Evolutionary conservation across 257 asterid species (phyloP), one percentile per base, ranked within the genome.

Genomic region (Prunella vulgaris): DNA sequence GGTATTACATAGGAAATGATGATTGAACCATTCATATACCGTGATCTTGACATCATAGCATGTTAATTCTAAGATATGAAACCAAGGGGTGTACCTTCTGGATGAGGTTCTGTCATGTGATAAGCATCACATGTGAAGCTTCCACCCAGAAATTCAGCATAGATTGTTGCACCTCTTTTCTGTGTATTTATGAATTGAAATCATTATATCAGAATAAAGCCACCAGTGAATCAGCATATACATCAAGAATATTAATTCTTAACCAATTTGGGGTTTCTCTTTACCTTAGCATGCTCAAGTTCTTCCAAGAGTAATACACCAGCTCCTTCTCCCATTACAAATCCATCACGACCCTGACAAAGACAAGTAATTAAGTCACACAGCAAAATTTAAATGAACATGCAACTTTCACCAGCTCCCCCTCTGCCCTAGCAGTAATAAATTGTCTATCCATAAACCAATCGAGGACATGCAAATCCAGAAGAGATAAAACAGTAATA

Each of bases 51-150:
- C 74, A 32, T 71, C 22, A 27, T 64, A 30, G 10, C 24, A 68
- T 63, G 60, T 68, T 69, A 54, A 54, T 67, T 21, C 40, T 18
- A 70, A 66, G 74, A 49, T 70, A 35, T 28, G 60, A 70, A 75
- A 44, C 64, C 65, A 65, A 53, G 25, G 49, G 27, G 64, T 42
- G 10, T 84, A 94, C 99, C 99, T 81, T 89, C 81, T 35, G 99
- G 97, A 75, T 94, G 99, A 77, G 99, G 97, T 79, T 91, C 97
- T 49, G 96, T 89, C 96, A 94, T 83, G 86, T 94, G 99, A 86
- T 94, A 91, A 54, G 99, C 99, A 75, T 94, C 99, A 83, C 85
- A 84, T 42, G 97, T 87, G 84, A 91, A 94, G 86, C 99, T 94
- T 82, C 97, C 97, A 77, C 97, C 97, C 70, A 94, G 88, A 78